These are phyloP conservation scores for Helicostylum pulchrum DNA, from an alignment of 192 early-diverging fungal genomes.

Conservation along the genomic window DNA sequence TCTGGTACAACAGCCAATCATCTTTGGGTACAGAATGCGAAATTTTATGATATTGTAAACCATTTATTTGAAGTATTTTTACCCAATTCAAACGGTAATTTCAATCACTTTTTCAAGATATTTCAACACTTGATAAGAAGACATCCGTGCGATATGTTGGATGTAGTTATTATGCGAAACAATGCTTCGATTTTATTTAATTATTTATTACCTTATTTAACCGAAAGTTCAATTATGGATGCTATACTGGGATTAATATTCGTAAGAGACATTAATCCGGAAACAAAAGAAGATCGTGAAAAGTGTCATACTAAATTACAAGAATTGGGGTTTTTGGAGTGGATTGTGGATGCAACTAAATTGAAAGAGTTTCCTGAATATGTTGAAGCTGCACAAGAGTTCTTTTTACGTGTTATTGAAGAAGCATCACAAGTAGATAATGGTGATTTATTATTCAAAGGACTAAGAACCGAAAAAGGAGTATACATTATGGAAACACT, in stretches of 20 bases:
- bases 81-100: constrained; percentile 27
- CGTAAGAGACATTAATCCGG: constrained; percentile 24
- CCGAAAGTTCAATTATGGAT: constrained; percentile 18
- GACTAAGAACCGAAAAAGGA: constrained; percentile 18
- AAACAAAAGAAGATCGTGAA: constrained; percentile 23
- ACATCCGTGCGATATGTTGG: constrained; percentile 29
- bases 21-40: constrained; percentile 25
- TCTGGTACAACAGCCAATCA: constrained; percentile 26
- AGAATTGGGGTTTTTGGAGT: constrained; percentile 18
- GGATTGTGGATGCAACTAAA: constrained; percentile 21
- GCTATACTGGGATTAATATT: constrained; percentile 23
- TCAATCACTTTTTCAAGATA: constrained; percentile 34
- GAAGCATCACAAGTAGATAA: constrained; percentile 27
- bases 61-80: constrained; percentile 25
- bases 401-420: constrained; percentile 30
- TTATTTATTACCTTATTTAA: constrained; percentile 30
- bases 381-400: constrained; percentile 16
- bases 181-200: constrained; percentile 22
- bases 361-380: constrained; percentile 13
- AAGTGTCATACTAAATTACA: constrained; percentile 6
- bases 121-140: constrained; percentile 29
- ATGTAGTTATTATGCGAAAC: constrained; percentile 17
- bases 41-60: constrained; percentile 22
- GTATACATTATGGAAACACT: constrained; percentile 14
- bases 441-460: constrained; percentile 19